Evolutionary conservation across 2,329 filamentous ascomycete genomes (phyloP).

Genomic region (Ceratocystis harringtonii): DNA sequence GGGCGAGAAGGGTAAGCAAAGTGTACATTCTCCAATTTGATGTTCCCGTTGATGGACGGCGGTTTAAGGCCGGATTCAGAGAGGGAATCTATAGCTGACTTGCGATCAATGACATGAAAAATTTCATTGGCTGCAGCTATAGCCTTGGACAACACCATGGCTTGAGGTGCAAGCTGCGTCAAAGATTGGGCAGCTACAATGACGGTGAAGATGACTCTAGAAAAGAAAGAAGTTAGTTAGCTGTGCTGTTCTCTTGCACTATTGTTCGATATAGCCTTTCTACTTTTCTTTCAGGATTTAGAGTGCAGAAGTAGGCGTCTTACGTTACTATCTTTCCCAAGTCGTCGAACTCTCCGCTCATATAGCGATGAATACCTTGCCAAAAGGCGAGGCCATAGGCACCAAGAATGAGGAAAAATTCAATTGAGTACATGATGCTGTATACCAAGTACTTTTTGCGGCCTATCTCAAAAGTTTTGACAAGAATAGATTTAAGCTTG

Average conservation of each 20-base stretch:
- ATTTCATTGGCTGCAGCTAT: conserved; percentile 33
- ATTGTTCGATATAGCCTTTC: background rate
- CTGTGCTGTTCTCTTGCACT: background rate
- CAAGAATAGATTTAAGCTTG: conserved; percentile 30
- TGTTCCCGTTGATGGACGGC: conserved; percentile 26
- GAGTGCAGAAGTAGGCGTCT: conserved; percentile 17
- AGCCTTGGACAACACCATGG: conserved; percentile 32
- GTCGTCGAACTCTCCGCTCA: conserved; percentile 30
- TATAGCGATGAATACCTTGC: conserved; percentile 35
- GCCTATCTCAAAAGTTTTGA: conserved; percentile 27
- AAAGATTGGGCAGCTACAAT: conserved; percentile 32
- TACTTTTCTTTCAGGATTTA: background rate
- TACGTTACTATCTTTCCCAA: conserved; percentile 34
- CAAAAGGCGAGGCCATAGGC: conserved; percentile 37
- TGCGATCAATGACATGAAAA: conserved; percentile 34
- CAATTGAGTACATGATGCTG: conserved; percentile 30
- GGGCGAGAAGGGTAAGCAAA: conserved; percentile 46
- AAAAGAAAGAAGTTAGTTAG: background rate
- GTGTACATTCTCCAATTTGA: conserved; percentile 33
- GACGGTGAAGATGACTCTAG: conserved; percentile 33
- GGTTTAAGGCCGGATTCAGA: conserved; percentile 25
- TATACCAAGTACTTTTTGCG: conserved; percentile 31
- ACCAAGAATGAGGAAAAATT: conserved; percentile 34
- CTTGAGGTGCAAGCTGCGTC: conserved; percentile 34
- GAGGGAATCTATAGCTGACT: conserved; percentile 30